Conservation (phyloP, 1,139 yeast genomes). For the Pichia sp. region DNA sequence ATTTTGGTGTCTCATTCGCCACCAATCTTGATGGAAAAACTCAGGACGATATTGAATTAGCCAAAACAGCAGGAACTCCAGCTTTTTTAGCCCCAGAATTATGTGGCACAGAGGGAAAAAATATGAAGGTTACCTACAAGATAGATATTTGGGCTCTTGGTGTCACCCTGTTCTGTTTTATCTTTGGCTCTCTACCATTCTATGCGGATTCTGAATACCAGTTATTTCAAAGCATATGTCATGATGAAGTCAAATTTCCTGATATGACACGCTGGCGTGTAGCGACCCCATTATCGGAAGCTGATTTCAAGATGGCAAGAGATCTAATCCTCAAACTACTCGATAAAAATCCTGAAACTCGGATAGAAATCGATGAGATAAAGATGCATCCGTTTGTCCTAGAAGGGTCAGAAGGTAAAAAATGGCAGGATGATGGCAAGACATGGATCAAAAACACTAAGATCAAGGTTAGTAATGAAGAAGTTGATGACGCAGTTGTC, state of each 20-base stretch:
- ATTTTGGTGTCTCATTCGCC: slow-evolving; percentile 94
- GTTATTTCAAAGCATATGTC: slow-evolving; percentile 77
- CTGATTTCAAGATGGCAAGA: slow-evolving; percentile 58
- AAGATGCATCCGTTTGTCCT: slow-evolving; percentile 77
- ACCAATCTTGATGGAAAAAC: slow-evolving; percentile 53
- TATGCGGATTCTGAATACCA: slow-evolving; percentile 86
- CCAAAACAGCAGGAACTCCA: slow-evolving; percentile 89
- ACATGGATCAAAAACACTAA: slow-evolving; percentile 33
- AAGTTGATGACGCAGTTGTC: slow-evolving; percentile 70
- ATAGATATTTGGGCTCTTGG: slow-evolving; percentile 98
- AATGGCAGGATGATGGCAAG: slow-evolving; percentile 30
- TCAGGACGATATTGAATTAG: slow-evolving; percentile 74
- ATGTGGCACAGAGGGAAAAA: slow-evolving; percentile 45
- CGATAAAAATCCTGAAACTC: slow-evolving; percentile 62
- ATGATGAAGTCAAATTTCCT: slow-evolving; percentile 62
- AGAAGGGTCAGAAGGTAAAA: slow-evolving; percentile 46
- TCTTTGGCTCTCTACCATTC: slow-evolving; percentile 88
- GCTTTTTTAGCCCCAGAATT: slow-evolving; percentile 81
- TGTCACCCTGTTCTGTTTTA: slow-evolving; percentile 80
- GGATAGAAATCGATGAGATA: slow-evolving; percentile 70
- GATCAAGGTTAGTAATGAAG: slow-evolving; percentile 63
- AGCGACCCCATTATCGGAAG: slow-evolving; percentile 32
- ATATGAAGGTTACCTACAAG: slow-evolving; percentile 58
- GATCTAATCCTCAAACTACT: slow-evolving; percentile 64
- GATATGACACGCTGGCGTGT: slow-evolving; percentile 40